These are phyloP conservation scores for Apiospora aurea DNA, from an alignment of 2,329 filamentous ascomycete species.

Conservation along the genomic window DNA sequence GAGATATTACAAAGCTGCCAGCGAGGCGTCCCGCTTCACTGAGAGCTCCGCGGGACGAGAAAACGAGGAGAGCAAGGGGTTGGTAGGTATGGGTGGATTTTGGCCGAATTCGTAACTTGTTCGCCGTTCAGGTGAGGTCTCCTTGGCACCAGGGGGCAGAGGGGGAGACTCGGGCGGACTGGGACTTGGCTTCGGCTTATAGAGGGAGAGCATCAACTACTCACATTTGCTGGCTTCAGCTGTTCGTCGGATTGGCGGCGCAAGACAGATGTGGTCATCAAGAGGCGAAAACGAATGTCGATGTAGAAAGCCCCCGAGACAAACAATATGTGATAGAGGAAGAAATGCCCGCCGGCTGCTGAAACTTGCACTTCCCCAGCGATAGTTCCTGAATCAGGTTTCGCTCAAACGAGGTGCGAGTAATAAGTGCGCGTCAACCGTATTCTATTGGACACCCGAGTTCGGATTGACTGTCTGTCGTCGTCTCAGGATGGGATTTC, in stretches of 20 bases:
- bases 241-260: conserved; percentile 1
- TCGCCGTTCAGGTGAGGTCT: conserved; percentile 7
- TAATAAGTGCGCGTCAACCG: conserved; percentile 21
- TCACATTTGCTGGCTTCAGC: background rate
- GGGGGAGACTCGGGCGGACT: background rate
- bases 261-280: background rate
- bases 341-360: background rate
- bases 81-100: conserved; percentile 21
- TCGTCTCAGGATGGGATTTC: conserved; percentile 24
- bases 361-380: conserved; percentile 19
- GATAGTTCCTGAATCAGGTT: conserved; percentile 18
- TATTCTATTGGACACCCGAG: conserved; percentile 16
- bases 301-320: background rate
- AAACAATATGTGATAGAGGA: conserved; percentile 16
- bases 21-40: background rate
- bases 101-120: conserved; percentile 17
- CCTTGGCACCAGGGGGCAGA: conserved; percentile 2
- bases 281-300: background rate
- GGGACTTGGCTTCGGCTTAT: background rate
- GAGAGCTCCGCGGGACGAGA: too few species aligned
- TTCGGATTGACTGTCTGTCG: conserved; percentile 20
- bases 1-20: conserved; percentile 16
- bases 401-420: conserved; percentile 18
- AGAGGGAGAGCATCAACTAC: background rate
- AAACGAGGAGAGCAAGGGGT: conserved; percentile 16